Base-by-base conservation (phyloP, 2,329 filamentous ascomycete genomes). In the Pestalotiopsis sp. region DNA sequence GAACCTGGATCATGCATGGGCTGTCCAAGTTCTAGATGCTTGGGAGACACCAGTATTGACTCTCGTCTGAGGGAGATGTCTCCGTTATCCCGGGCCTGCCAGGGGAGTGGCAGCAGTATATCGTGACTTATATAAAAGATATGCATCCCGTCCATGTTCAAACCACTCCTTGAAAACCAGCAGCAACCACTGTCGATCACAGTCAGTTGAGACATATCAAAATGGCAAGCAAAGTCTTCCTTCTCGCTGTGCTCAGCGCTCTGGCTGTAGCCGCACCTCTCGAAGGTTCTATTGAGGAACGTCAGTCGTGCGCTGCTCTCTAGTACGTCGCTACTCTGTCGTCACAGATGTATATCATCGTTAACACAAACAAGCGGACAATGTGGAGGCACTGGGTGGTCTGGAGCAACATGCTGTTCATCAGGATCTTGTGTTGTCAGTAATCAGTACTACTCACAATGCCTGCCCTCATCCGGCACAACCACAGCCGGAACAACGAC, bases 321-420 rank as follows among this genome's bases (percentile, higher is more conserved):
- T 82, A 80, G 80, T 81, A 75, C 69, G 77, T 68, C 17, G 6
- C 20, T 20, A 20, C 17, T 45, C 3, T n/a, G 27, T 12, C 17
- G 9, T 56, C 17, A 66, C n/a, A 39, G 36, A 52, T 62, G 23
- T 57, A 11, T 7, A 4, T 4, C 27, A 20, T 56, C 31, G 13
- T 64, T 71, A 52, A 74, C 69, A 66, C 56, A 23, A 17, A 36
- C 61, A 3, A 79, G 76, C 73, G 68, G 71, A 25, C 84, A 85
- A 69, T 86, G 84, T 57, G 84, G 84, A 68, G 84, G 84, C n/a
- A 78, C 71, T n/a, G 79, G 77, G 67, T 86, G 78, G 77, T 74
- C 70, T 17, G 84, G 84, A 25, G 72, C 82, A n/a, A 84, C 82
- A 2, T 84, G 82, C 77, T 86, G 84, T 68, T 72, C 68, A 4